A percentile compares a stretch with the other conserved stretches of the same genome.
Conservation (phyloP, 208 protist species). For the Trypanosoma mega region DNA sequence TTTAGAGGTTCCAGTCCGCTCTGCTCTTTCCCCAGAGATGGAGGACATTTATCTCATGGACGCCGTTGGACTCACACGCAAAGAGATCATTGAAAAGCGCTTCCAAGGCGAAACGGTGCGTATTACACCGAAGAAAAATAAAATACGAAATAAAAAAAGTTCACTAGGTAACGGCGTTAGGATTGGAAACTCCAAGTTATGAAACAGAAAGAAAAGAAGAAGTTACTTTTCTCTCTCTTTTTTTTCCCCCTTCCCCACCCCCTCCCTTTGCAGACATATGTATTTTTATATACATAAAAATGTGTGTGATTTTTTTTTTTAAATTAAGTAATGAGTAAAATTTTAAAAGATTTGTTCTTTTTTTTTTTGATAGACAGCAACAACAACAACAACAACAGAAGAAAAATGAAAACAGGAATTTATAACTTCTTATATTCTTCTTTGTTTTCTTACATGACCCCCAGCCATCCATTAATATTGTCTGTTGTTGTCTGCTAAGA, state of each 20-base stretch:
- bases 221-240: conserved; percentile 2
- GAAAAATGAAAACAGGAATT: background rate
- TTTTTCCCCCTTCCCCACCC: background rate
- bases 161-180: background rate
- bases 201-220: background rate
- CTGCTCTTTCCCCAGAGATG: conserved; percentile 39
- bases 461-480: no score
- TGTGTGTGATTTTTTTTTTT: no score
- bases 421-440: no score
- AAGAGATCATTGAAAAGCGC: conserved; percentile 37
- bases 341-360: conserved; percentile 1
- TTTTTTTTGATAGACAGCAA: conserved; percentile 7
- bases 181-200: background rate
- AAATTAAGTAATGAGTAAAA: background rate
- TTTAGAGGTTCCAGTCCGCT: conserved; percentile 31
- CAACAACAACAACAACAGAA: conserved; percentile 6
- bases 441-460: no score
- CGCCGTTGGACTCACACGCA: conserved; percentile 42
- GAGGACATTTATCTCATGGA: conserved; percentile 63
- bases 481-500: no score
- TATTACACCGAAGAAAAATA: background rate
- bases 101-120: conserved; percentile 1
- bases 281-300: no score
- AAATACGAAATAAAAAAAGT: background rate
- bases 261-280: no score